Conservation (phyloP, 2,329 filamentous ascomycete genomes). For the Pseudogymnoascus sp. region DNA sequence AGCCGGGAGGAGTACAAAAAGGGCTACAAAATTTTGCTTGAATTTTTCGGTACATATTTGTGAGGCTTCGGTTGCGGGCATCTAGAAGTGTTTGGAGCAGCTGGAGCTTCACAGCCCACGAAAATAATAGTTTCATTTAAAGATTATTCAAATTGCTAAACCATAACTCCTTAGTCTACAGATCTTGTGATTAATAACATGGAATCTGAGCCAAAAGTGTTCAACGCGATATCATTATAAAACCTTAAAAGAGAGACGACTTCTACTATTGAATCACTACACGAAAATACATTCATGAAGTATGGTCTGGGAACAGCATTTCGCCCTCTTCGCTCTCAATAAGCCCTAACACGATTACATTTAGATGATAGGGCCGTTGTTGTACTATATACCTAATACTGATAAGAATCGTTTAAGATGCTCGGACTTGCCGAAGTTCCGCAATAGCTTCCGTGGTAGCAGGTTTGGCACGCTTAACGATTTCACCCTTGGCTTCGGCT, state of each 20-base stretch:
- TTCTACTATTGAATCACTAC: not conserved
- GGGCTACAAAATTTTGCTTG: constrained; percentile 38
- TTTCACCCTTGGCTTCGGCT: not conserved
- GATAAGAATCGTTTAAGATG: not conserved
- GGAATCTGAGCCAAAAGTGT: not conserved
- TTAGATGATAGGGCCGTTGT: not conserved
- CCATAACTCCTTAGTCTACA: not conserved
- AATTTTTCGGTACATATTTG: constrained; percentile 37
- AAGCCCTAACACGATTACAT: too few relatives aligned
- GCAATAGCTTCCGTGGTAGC: not conserved
- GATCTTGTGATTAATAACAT: not conserved
- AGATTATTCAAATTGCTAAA: not conserved
- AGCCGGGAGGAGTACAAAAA: constrained; percentile 40
- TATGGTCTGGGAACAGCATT: too few relatives aligned
- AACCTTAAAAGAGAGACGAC: not conserved
- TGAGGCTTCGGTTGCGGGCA: constrained; percentile 12
- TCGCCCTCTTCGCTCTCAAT: too few relatives aligned
- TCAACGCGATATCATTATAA: not conserved
- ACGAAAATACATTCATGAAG: too few relatives aligned
- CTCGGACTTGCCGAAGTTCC: not conserved
- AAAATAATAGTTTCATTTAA: not conserved
- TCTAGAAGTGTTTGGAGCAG: not conserved
- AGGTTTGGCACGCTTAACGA: not conserved
- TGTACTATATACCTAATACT: not conserved
- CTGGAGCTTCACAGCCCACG: not conserved